These are phyloP conservation scores for Aschersonia sp. DNA, from an alignment of 2,329 filamentous ascomycete genomes.

Conservation along the genomic window DNA sequence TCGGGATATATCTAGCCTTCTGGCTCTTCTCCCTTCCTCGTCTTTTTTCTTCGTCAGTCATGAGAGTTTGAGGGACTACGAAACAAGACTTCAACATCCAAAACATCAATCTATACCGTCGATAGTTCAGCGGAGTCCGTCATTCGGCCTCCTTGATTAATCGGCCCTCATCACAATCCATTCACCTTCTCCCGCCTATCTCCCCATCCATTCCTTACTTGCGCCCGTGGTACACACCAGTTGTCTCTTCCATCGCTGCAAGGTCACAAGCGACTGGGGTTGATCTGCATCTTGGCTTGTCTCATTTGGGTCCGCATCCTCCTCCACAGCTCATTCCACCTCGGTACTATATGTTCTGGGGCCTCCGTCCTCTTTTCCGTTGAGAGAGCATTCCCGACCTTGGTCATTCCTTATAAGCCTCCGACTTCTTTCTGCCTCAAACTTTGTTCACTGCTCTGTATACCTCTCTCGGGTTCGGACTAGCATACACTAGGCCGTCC, in stretches of 20 bases:
- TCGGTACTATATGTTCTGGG: slow-evolving; percentile 26
- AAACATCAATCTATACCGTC: slow-evolving; percentile 12
- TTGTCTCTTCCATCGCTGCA: slow-evolving; percentile 17
- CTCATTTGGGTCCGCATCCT: slow-evolving; percentile 17
- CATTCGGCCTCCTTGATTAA: slow-evolving; percentile 7
- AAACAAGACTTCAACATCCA: slow-evolving; percentile 8
- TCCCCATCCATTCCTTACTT: slow-evolving; percentile 18
- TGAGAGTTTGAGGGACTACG: slow-evolving; percentile 7
- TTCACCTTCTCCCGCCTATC: slow-evolving; percentile 8
- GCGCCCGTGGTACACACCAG: slow-evolving; percentile 11
- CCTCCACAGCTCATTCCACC: slow-evolving; percentile 21
- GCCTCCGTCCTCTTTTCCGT: slow-evolving; percentile 17
- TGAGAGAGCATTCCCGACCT: slow-evolving; percentile 20
- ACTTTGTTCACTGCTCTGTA: background rate
- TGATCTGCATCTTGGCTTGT: slow-evolving; percentile 20
- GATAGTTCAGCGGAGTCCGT: slow-evolving; percentile 10
- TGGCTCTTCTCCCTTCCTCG: slow-evolving; percentile 6
- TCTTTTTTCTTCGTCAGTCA: too few relatives aligned
- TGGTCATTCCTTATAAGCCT: slow-evolving; percentile 8
- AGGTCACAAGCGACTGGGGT: slow-evolving; percentile 16
- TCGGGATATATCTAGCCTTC: slow-evolving; percentile 6
- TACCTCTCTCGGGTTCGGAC: background rate
- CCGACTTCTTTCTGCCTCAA: slow-evolving; percentile 4
- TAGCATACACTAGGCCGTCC: slow-evolving; percentile 1
- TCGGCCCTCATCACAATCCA: slow-evolving; percentile 14